These are phyloP conservation scores for Stephania cephalantha DNA, from an alignment of 164 flowering plant species.

Conservation along the genomic window DNA sequence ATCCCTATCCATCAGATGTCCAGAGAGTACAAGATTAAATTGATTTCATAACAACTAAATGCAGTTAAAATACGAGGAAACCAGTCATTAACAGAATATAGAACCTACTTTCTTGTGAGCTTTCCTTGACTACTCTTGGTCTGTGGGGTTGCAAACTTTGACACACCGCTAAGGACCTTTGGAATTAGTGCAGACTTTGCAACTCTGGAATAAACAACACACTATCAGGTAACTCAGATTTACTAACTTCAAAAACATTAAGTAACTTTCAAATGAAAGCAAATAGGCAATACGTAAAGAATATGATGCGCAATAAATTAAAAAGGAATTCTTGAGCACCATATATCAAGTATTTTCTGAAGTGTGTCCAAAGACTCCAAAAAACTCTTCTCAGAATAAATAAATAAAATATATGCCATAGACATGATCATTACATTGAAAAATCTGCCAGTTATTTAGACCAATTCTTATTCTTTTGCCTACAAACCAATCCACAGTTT, in stretches of 20 bases:
- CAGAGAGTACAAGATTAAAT: conserved; percentile 6
- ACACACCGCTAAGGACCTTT: conserved; percentile 20
- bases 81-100: conserved; percentile 1
- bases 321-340: not conserved
- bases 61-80: not conserved
- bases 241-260: not conserved
- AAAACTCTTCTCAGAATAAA: not conserved
- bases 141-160: conserved; percentile 21
- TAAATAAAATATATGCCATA: not conserved
- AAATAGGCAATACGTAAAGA: not conserved
- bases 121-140: conserved; percentile 38
- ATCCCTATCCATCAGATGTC: conserved; percentile 42
- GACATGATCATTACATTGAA: not conserved
- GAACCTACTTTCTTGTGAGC: conserved; percentile 71
- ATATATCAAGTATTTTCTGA: not conserved
- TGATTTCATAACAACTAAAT: not conserved
- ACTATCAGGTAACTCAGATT: not conserved
- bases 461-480: not conserved
- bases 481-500: not conserved
- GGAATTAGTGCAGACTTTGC: conserved; percentile 14
- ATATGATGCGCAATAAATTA: not conserved
- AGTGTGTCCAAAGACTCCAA: not conserved
- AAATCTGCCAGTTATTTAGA: not conserved
- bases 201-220: conserved; percentile 25
- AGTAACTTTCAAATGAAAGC: not conserved